Evolutionary conservation across 805 yeast species (phyloP), one percentile per base, ranked within the genome.

Genomic region (Ogataea glucozyma): DNA sequence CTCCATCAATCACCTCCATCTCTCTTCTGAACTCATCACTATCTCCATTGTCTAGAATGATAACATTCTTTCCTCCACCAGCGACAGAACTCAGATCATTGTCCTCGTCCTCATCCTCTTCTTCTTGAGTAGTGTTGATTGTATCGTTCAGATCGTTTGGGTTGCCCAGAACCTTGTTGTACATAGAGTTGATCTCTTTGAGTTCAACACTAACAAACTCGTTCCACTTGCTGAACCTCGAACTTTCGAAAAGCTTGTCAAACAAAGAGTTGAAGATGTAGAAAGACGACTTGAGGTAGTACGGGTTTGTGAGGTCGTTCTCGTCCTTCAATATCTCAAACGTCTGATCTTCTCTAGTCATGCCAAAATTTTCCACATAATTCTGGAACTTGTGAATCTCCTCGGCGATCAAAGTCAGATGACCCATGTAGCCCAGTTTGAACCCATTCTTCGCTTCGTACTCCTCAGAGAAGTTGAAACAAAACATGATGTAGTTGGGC

Each of bases 351-450:
- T 61, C 62, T 39, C 64, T 50, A 0, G 66, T 57, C 29, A 60
- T 39, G 9, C 67, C 67, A 46, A 63, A 62, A 41, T 59, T 64
- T 37, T 62, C 68, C 39, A 64, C 65, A 41, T 47, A 40, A 44
- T 58, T 61, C 44, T 65, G 69, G 40, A 78, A 78, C 57, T 78
- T 78, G 34, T 76, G 81, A 23, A 78, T 73, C 48, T 78, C 83
- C 52, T 78, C 83, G 47, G 81, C 77, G 17, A 78, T 73, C 22
- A 78, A 60, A 13, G 78, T 75, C 37, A 78, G 57, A 59, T 78
- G 83, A 0, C 83, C 83, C 78, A 78, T 75, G 53, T 76, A 78
- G 0, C 83, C 83, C 3, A 79, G 73, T 33, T 78, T 63, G 20
- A 78, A 72, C n/a, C 61, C 65, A 4, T 58, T 62, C 11, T 48